A percentile compares a stretch with the other conserved stretches of the same genome.
Conservation (phyloP, 2,329 filamentous ascomycete genomes). For the Xenosphaeropsis pyriputrescens region DNA sequence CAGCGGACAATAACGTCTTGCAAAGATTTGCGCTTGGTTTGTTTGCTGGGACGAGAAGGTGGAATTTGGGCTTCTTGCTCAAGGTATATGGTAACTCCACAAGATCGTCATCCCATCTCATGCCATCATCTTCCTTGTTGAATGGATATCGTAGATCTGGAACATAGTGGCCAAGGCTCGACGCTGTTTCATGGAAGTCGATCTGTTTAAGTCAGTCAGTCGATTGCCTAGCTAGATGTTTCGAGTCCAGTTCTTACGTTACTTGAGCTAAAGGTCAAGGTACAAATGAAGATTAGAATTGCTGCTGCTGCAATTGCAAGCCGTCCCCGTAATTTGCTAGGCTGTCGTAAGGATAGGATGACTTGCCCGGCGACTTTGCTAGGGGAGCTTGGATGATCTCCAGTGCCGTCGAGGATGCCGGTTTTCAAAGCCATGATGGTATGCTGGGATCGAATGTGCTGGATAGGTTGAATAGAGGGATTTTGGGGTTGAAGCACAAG, state of each 20-base stretch:
- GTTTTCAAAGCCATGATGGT: not conserved
- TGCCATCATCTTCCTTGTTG: too few relatives aligned
- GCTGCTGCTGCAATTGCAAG: conserved; percentile 3
- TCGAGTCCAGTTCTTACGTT: too few relatives aligned
- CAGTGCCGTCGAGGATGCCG: not conserved
- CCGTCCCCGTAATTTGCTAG: conserved; percentile 7
- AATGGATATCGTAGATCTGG: conserved; percentile 2
- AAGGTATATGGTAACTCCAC: too few relatives aligned
- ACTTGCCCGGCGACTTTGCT: conserved; percentile 6
- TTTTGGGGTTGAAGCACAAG: too few relatives aligned
- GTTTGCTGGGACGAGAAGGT: conserved; percentile 36
- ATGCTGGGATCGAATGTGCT: not conserved
- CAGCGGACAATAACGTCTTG: conserved; percentile 38
- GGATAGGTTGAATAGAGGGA: too few relatives aligned
- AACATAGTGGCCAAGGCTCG: conserved; percentile 5
- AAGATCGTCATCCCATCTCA: too few relatives aligned
- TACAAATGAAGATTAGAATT: conserved; percentile 4
- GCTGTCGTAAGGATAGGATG: conserved; percentile 6
- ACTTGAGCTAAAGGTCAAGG: not conserved
- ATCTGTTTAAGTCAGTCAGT: conserved; percentile 1
- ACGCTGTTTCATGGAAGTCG: conserved; percentile 5
- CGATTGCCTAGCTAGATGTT: too few relatives aligned
- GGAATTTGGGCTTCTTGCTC: conserved; percentile 23
- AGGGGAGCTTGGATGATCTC: conserved; percentile 1
- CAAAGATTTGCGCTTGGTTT: conserved; percentile 30